Base-by-base conservation (phyloP, 768 basidiomycete species). In the Trichaptum fuscoviolaceum region DNA sequence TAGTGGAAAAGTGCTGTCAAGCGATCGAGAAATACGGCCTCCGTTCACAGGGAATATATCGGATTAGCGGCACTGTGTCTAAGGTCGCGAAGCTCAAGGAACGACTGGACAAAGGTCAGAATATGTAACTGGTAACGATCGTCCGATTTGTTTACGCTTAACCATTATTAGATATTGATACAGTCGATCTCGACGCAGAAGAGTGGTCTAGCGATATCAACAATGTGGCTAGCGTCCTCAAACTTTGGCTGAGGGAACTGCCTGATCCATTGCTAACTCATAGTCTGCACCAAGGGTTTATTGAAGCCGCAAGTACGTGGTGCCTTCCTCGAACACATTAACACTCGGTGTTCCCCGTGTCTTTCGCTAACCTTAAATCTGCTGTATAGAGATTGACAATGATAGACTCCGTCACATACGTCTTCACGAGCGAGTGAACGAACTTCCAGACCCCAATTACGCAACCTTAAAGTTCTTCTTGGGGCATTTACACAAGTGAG, bases 381-480 rank as follows among this genome's bases (percentile, higher is more conserved):
- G 30, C 30, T 60, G 59, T 64, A 18, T 71, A 95, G 91, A 88
- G 74, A 92, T 92, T 69, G 97, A 99, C 65, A 97, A 96, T 73
- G 96, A 97, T 70, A 87, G 96, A 63, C 80, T 99, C 70, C 86
- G 96, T 67, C 96, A 99, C 72, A 99, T 99, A 69, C 87, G 96
- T 63, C 79, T 99, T 64, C 97, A 99, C 73, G 97, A 99, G 74
- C 88, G 95, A 60, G 95, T 99, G 60, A 99, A 99, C 72, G 96
- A 98, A 70, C 83, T 99, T 64, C 96, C 97, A 15, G 97, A 99
- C 78, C 86, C 97, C n/a, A 98, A 99, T 77, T 99, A 99, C 73
- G 93, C 97, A 1, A 96, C 96, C 1, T 82, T 99, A 63, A 98
- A 99, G 75, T 97, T 85, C 76, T 91, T 99, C 76, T 83, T 99